A percentile compares a stretch with the other conserved stretches of the same genome.
Conservation (phyloP, 2,329 filamentous ascomycete genomes). For the Kalmusia sp. region DNA sequence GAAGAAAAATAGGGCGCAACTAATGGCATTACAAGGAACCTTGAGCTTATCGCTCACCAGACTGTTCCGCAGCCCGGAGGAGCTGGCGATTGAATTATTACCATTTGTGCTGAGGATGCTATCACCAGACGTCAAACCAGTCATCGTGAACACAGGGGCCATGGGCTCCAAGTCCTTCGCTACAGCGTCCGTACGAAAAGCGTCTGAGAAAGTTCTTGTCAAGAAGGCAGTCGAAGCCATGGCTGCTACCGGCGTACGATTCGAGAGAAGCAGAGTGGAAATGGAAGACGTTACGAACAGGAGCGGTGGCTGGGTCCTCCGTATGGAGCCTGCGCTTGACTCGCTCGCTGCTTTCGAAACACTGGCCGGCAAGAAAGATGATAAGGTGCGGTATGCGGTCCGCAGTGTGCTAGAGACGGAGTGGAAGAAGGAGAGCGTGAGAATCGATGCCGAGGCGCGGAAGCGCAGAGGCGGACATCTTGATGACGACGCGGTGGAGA, state of each 20-base stretch:
- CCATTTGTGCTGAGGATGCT: conserved; percentile 86
- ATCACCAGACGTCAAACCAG: conserved; percentile 88
- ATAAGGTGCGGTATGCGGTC: conserved; percentile 87
- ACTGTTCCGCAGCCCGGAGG: conserved; percentile 78
- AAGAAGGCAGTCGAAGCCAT: conserved; percentile 80
- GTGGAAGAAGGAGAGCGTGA: conserved; percentile 73
- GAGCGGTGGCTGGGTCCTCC: conserved; percentile 77
- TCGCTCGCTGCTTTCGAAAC: conserved; percentile 77
- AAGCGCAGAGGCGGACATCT: conserved; percentile 57
- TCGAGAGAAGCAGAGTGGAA: conserved; percentile 83
- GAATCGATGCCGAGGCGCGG: conserved; percentile 70
- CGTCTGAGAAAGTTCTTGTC: conserved; percentile 82
- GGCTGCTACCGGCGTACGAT: conserved; percentile 78
- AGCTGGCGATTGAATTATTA: conserved; percentile 80
- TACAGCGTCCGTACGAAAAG: conserved; percentile 86
- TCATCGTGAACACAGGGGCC: conserved; percentile 73
- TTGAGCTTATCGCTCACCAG: conserved; percentile 76
- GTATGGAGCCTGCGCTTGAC: conserved; percentile 95
- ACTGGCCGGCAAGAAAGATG: conserved; percentile 63
- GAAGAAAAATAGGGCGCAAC: conserved; percentile 77
- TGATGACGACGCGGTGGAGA: conserved; percentile 22
- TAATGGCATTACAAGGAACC: conserved; percentile 75
- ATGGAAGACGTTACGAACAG: conserved; percentile 60
- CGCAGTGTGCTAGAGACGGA: conserved; percentile 94
- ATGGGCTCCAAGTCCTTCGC: conserved; percentile 52